A percentile compares a stretch with the other conserved stretches of the same genome.
These are phyloP conservation scores for Piloderma croceum DNA, from an alignment of 768 basidiomycete genomes.

Conservation along the genomic window DNA sequence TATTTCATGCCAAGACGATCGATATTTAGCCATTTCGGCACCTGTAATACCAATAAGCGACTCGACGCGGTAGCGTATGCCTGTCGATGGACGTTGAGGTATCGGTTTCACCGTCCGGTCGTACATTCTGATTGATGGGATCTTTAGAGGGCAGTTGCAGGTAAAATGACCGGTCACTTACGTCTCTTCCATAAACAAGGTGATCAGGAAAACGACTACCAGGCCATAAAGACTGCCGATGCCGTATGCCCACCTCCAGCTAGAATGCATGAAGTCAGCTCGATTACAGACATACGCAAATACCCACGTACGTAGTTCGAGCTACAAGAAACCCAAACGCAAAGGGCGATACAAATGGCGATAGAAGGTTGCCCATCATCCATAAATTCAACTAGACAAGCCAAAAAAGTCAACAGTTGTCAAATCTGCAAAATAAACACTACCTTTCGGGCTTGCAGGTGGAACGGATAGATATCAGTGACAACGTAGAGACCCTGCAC, in stretches of 20 bases:
- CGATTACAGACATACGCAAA: neutral
- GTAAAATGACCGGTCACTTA: conserved; percentile 23
- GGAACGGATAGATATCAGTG: conserved; percentile 64
- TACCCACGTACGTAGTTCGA: conserved; percentile 26
- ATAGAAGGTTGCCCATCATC: conserved; percentile 70
- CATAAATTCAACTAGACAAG: conserved; percentile 59
- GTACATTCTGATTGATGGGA: conserved; percentile 45
- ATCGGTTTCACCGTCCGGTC: conserved; percentile 53
- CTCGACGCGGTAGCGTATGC: conserved; percentile 49
- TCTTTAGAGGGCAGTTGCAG: neutral
- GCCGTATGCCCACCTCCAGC: conserved; percentile 64
- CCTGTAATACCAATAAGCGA: conserved; percentile 63
- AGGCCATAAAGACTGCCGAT: conserved; percentile 55
- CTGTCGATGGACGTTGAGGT: conserved; percentile 35
- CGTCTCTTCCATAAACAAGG: conserved; percentile 64
- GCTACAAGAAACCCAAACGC: conserved; percentile 65
- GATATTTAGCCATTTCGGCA: conserved; percentile 49
- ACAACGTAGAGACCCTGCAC: conserved; percentile 58
- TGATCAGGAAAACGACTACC: conserved; percentile 51
- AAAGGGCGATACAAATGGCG: conserved; percentile 61
- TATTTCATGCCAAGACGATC: conserved; percentile 43
- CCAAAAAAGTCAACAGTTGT: too few relatives aligned
- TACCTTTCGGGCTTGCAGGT: conserved; percentile 61
- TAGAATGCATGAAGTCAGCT: too few relatives aligned
- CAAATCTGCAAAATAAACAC: neutral